These are phyloP conservation scores for Limtongozyma cylindracea DNA, from an alignment of 805 yeast genomes.

Conservation along the genomic window DNA sequence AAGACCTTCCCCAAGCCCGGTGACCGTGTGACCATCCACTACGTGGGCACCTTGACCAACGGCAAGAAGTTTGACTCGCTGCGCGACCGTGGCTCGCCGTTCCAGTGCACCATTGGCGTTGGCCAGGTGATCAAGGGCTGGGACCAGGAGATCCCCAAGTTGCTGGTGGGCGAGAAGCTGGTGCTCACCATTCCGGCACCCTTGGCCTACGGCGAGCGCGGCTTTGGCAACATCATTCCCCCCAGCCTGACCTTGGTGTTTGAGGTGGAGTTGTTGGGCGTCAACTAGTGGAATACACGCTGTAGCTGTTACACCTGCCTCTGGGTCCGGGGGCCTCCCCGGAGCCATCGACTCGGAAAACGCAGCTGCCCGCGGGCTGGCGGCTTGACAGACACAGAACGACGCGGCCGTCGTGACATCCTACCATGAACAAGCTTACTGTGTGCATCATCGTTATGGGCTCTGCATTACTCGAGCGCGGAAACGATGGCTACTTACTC, in stretches of 20 bases:
- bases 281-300: too few relatives aligned
- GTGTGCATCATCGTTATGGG: too few relatives aligned
- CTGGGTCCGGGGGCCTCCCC: too few relatives aligned
- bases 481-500: too few relatives aligned
- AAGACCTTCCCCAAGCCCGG: conserved; percentile 68
- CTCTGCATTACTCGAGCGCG: too few relatives aligned
- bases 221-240: conserved; percentile 92
- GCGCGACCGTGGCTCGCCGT: conserved; percentile 84
- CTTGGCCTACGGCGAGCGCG: conserved; percentile 85
- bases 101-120: conserved; percentile 83
- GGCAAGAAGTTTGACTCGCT: conserved; percentile 95
- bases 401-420: too few relatives aligned
- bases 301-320: too few relatives aligned
- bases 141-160: conserved; percentile 86
- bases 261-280: conserved; percentile 49
- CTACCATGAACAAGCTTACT: too few relatives aligned
- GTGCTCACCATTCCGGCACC: conserved; percentile 78
- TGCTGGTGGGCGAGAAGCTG: conserved; percentile 85
- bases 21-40: conserved; percentile 80
- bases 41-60: conserved; percentile 84
- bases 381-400: too few relatives aligned
- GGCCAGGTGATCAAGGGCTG: conserved; percentile 94
- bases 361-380: too few relatives aligned
- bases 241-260: conserved; percentile 85
- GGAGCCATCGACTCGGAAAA: too few relatives aligned